Evolutionary conservation across 805 yeast species (phyloP).

Genomic region (Suhomyces kilbournensis): DNA sequence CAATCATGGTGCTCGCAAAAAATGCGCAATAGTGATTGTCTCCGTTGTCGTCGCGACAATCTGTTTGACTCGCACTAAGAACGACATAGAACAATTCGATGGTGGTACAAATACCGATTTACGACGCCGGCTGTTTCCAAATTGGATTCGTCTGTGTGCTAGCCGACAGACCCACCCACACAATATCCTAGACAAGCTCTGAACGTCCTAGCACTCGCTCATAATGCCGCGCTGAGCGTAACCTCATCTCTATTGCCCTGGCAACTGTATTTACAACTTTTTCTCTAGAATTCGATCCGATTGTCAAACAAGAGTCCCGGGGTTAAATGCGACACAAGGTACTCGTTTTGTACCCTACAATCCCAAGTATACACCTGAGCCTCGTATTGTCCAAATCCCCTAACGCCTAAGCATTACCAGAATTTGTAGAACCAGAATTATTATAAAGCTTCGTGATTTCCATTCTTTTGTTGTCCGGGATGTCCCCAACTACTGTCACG

Average conservation of each 20-base stretch:
- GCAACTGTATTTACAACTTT: background rate
- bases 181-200: background rate
- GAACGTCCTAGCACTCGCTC: background rate
- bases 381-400: background rate
- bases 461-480: too few species aligned
- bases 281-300: background rate
- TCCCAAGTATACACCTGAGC: background rate
- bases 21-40: background rate
- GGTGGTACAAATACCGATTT: background rate
- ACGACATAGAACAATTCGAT: background rate
- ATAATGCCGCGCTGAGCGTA: background rate
- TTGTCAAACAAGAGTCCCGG: background rate
- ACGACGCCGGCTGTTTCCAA: background rate
- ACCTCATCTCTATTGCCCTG: background rate
- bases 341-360: background rate
- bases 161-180: background rate
- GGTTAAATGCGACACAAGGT: background rate
- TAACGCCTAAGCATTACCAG: too few species aligned
- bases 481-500: too few species aligned
- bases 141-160: background rate
- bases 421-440: too few species aligned
- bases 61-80: background rate
- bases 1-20: background rate
- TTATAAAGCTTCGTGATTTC: too few species aligned
- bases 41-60: background rate